Percentiles rank a stretch among this genome's conserved stretches.
phyloP scores from a whole-genome alignment of 2,329 filamentous ascomycete species.

The Paraphaeosphaeria minitans region DNA sequence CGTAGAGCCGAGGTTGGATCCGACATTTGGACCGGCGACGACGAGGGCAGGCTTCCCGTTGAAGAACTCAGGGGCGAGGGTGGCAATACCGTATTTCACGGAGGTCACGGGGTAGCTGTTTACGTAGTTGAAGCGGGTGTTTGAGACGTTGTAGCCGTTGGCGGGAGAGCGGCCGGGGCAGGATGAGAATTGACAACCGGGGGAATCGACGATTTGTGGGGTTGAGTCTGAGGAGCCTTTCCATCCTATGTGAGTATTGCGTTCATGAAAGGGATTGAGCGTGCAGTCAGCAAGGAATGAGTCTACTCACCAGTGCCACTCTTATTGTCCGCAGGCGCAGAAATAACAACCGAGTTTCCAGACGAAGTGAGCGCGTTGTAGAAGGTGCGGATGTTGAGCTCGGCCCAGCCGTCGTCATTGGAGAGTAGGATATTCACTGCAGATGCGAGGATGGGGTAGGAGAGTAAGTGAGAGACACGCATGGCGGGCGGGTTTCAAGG shows the following conservation, averaged over 20 bases:
- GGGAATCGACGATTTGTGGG: not conserved
- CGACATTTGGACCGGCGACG: not conserved
- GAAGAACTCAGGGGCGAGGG: not conserved
- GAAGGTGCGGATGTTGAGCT: slow-evolving; percentile 1
- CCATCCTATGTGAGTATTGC: no score
- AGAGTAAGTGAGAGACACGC: not conserved
- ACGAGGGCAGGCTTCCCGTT: not conserved
- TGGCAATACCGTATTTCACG: not conserved
- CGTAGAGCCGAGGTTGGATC: not conserved
- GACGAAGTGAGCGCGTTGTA: not conserved
- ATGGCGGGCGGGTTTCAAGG: not conserved
- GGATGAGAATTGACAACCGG: not conserved
- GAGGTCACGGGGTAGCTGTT: not conserved
- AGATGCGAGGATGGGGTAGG: not conserved
- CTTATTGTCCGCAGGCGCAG: not conserved
- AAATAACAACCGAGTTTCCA: not conserved
- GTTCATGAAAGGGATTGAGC: not conserved
- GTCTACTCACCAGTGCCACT: not conserved
- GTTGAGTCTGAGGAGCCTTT: not conserved
- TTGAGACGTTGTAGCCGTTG: not conserved
- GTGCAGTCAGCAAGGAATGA: not conserved
- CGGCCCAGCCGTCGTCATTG: not conserved
- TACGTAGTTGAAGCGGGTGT: slow-evolving; percentile 3
- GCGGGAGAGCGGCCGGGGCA: not conserved
- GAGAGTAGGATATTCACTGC: not conserved